Evolutionary conservation across 345 rosid genomes (phyloP).

Genomic region (Mercurialis annua): DNA sequence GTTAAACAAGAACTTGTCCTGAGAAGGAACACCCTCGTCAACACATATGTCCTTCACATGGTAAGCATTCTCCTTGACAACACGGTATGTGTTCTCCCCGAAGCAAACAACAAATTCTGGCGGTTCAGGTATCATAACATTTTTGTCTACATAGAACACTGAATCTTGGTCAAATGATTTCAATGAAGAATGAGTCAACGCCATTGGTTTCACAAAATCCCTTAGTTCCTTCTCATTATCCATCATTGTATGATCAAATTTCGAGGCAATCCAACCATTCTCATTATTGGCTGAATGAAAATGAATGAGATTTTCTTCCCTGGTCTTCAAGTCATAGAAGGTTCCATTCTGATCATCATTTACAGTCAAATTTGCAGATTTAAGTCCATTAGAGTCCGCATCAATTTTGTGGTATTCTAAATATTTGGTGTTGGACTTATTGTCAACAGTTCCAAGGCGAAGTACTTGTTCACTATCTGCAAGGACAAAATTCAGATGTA

Average conservation of each 20-base stretch:
- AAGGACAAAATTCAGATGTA: conserved; percentile 15
- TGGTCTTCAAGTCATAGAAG: conserved; percentile 20
- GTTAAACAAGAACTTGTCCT: conserved; percentile 52
- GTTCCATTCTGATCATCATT: conserved; percentile 28
- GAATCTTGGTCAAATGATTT: conserved; percentile 37
- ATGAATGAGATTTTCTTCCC: conserved; percentile 22
- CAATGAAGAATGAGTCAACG: conserved; percentile 15
- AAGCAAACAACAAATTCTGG: conserved; percentile 73
- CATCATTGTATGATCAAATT: conserved; percentile 21
- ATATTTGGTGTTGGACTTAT: conserved; percentile 30
- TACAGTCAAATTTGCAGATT: conserved; percentile 27
- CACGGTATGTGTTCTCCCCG: conserved; percentile 50
- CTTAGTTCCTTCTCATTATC: conserved; percentile 24
- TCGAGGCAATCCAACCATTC: conserved; percentile 27
- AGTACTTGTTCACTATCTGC: conserved; percentile 53
- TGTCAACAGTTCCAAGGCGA: conserved; percentile 34
- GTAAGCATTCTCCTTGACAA: too few relatives aligned
- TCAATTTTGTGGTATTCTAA: conserved; percentile 34
- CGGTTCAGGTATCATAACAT: conserved; percentile 43
- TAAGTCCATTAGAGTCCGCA: conserved; percentile 32
- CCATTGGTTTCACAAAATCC: conserved; percentile 19
- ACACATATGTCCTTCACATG: conserved; percentile 79
- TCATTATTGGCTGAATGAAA: conserved; percentile 14
- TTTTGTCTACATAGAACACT: conserved; percentile 52
- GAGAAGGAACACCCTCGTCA: conserved; percentile 62